Percentiles rank a stretch among this genome's conserved stretches.
These are phyloP conservation scores for Nitzschia sp. DNA, from an alignment of 108 stramenopile species.

Conservation along the genomic window DNA sequence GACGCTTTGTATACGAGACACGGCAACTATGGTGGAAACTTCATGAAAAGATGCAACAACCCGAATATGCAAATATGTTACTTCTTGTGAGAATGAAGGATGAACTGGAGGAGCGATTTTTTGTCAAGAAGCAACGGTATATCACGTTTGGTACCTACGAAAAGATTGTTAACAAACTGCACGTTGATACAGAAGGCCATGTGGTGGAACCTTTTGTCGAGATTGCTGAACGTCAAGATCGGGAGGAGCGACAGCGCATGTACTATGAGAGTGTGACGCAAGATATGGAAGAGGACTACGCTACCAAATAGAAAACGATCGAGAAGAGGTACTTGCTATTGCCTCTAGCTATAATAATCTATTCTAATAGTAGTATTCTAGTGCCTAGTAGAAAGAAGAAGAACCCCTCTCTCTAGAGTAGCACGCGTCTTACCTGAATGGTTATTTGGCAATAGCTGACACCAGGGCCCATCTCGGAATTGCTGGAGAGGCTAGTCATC, in stretches of 20 bases:
- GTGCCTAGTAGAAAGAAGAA: no score
- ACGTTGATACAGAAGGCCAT: slow-evolving; percentile 73
- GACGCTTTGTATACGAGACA: slow-evolving; percentile 62
- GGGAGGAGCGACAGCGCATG: slow-evolving; percentile 63
- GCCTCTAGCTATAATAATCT: no score
- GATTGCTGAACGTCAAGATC: slow-evolving; percentile 53
- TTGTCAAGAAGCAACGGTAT: slow-evolving; percentile 53
- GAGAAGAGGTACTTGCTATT: neutral
- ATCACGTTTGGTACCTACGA: slow-evolving; percentile 63
- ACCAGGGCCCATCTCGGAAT: no score
- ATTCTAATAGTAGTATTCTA: no score
- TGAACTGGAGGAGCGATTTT: slow-evolving; percentile 65
- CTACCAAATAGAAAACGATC: neutral
- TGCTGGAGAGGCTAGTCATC: no score
- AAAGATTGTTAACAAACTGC: slow-evolving; percentile 73
- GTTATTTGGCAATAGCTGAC: no score
- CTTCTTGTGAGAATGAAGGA: slow-evolving; percentile 71
- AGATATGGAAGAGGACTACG: slow-evolving; percentile 57
- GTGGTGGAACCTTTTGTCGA: slow-evolving; percentile 82
- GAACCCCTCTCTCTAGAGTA: no score
- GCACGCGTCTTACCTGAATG: no score
- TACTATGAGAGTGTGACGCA: slow-evolving; percentile 61
- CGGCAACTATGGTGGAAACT: slow-evolving; percentile 77
- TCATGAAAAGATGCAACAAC: slow-evolving; percentile 67
- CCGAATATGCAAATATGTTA: slow-evolving; percentile 81